Evolutionary conservation across 805 yeast species (phyloP).

Genomic region (Helenozyma baotianmanensis): DNA sequence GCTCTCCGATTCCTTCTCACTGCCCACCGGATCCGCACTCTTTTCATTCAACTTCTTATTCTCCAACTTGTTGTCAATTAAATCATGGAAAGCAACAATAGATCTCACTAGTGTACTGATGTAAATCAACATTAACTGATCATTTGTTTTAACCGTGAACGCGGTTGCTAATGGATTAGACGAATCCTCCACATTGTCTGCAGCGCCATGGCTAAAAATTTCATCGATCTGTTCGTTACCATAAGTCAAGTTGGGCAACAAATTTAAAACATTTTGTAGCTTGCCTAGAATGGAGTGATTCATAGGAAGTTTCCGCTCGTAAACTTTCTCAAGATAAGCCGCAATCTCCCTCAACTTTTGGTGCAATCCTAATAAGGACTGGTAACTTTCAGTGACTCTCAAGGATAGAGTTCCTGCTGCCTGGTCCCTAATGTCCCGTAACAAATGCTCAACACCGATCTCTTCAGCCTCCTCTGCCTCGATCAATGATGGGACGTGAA

Average conservation of each 20-base stretch:
- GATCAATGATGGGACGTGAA: conserved; percentile 86
- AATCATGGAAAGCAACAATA: conserved; percentile 92
- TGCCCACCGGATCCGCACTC: background rate
- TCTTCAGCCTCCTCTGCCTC: conserved; percentile 99
- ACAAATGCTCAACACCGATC: conserved; percentile 94
- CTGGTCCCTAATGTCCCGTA: conserved; percentile 92
- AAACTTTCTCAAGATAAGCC: conserved; percentile 69
- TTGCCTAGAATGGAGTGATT: conserved; percentile 89
- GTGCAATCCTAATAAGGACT: conserved; percentile 81
- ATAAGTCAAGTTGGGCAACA: conserved; percentile 70
- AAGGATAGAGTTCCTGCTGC: conserved; percentile 92
- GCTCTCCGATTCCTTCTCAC: background rate
- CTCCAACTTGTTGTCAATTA: conserved; percentile 92
- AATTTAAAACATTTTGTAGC: conserved; percentile 89
- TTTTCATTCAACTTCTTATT: conserved; percentile 45
- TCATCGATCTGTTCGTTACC: conserved; percentile 14
- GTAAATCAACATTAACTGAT: conserved; percentile 91
- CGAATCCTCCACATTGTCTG: conserved; percentile 16
- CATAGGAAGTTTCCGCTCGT: conserved; percentile 68
- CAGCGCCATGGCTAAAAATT: conserved; percentile 1
- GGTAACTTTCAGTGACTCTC: conserved; percentile 82
- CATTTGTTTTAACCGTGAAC: conserved; percentile 89
- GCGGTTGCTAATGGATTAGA: conserved; percentile 65
- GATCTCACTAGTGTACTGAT: conserved; percentile 87
- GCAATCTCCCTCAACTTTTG: conserved; percentile 76